A percentile compares a stretch with the other conserved stretches of the same genome.
phyloP scores from a whole-genome alignment of 169 alveolate genomes.

The Cryptosporidium canis region DNA sequence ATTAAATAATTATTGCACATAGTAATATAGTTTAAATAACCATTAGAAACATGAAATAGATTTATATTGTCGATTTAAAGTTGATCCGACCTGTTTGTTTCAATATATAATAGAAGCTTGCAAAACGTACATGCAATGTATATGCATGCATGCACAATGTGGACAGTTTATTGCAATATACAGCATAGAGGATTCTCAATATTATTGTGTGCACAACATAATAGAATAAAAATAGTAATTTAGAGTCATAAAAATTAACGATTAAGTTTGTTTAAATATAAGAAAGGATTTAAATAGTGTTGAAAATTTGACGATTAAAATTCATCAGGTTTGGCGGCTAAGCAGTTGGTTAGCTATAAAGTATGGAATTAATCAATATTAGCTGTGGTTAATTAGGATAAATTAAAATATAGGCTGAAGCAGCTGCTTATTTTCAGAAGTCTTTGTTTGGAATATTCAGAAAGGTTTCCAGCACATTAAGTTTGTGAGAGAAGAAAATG shows the following conservation, averaged over 20 bases:
- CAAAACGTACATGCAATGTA: background rate
- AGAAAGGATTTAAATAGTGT: background rate
- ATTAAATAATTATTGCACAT: background rate
- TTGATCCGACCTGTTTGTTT: no score
- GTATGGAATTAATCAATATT: background rate
- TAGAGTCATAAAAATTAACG: background rate
- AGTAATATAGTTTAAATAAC: background rate
- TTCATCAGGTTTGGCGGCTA: background rate
- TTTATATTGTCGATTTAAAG: no score
- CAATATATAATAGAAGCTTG: no score
- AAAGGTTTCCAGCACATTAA: background rate
- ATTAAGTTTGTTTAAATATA: background rate
- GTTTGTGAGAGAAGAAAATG: background rate
- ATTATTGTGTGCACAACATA: slow-evolving; percentile 7
- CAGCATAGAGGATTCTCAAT: slow-evolving; percentile 1
- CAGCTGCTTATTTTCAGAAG: background rate
- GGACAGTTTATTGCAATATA: slow-evolving; percentile 27
- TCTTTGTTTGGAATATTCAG: background rate
- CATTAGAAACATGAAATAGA: background rate
- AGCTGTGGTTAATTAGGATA: background rate
- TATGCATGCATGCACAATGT: slow-evolving; percentile 49
- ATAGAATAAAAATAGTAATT: background rate
- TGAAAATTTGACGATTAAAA: background rate
- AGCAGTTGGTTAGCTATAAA: no score
- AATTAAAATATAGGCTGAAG: background rate